phyloP scores from a whole-genome alignment of 352 stramenopile genomes.

The Phytophthora litchii region DNA sequence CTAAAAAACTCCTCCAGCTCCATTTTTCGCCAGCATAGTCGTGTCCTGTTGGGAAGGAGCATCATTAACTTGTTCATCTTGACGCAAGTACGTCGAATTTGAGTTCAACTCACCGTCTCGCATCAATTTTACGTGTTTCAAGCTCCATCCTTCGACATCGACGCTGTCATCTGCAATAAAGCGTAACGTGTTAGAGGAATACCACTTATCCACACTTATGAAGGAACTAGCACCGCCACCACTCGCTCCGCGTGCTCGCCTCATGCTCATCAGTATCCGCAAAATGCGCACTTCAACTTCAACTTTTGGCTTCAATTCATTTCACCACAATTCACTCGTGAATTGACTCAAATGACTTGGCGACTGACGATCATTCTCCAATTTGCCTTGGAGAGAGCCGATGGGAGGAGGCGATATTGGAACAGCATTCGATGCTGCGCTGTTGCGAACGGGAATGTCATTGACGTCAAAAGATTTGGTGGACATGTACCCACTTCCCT shows the following conservation, averaged over 20 bases:
- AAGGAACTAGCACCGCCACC: constrained; percentile 16
- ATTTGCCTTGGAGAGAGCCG: no score
- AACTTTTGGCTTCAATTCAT: no score
- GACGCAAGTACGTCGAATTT: background rate
- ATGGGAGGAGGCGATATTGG: constrained; percentile 7
- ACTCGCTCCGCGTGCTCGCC: constrained; percentile 22
- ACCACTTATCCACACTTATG: no score
- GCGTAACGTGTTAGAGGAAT: background rate
- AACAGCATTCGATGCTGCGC: background rate
- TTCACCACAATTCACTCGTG: no score
- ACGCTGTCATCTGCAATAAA: constrained; percentile 2
- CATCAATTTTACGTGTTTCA: constrained; percentile 29
- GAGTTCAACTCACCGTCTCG: constrained; percentile 10
- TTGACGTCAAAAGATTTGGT: background rate
- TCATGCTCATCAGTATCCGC: constrained; percentile 12
- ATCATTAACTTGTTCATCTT: background rate
- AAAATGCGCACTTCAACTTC: constrained; percentile 31
- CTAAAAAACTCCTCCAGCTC: constrained; percentile 26
- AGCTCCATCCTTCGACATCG: background rate
- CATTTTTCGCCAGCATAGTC: constrained; percentile 7
- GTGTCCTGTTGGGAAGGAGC: constrained; percentile 7
- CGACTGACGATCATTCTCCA: no score
- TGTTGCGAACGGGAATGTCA: background rate
- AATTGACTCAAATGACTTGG: no score
- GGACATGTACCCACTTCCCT: background rate